Conservation (phyloP, 2,329 filamentous ascomycete genomes). For the Ophiostoma himal-ulmi region DNA sequence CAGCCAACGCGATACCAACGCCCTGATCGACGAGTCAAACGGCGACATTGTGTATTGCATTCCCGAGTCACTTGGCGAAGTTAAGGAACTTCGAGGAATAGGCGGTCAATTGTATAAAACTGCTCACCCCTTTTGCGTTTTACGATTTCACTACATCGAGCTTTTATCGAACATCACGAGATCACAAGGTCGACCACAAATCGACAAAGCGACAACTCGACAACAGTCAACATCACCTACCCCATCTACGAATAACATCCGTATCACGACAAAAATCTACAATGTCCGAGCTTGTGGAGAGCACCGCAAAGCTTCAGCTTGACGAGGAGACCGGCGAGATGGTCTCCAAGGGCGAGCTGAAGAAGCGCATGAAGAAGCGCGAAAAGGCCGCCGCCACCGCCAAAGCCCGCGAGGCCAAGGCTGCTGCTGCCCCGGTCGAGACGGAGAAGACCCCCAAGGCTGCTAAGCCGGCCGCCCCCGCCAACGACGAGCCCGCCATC, state of each 20-base stretch:
- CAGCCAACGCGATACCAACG: not conserved
- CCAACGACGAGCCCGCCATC: conserved; percentile 42
- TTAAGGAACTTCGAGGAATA: not conserved
- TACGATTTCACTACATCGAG: not conserved
- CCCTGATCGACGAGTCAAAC: not conserved
- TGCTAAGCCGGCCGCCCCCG: conserved; percentile 25
- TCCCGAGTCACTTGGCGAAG: not conserved
- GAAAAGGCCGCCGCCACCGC: conserved; percentile 52
- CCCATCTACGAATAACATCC: not conserved
- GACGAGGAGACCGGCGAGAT: conserved; percentile 61
- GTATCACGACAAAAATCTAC: not conserved
- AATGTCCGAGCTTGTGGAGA: conserved; percentile 45
- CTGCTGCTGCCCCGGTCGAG: conserved; percentile 1
- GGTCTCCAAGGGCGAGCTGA: conserved; percentile 59
- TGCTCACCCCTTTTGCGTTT: not conserved
- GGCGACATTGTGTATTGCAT: not conserved
- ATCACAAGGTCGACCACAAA: not conserved
- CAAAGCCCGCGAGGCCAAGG: conserved; percentile 31
- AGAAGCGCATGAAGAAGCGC: conserved; percentile 53
- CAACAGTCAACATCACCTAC: not conserved
- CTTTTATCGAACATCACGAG: not conserved
- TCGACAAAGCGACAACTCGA: not conserved
- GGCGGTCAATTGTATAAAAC: not conserved
- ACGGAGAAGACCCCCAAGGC: conserved; percentile 23
- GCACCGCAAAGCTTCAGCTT: conserved; percentile 52